These are phyloP conservation scores for Simmondsia chinensis DNA, from an alignment of 148 eudicot species.

Conservation along the genomic window DNA sequence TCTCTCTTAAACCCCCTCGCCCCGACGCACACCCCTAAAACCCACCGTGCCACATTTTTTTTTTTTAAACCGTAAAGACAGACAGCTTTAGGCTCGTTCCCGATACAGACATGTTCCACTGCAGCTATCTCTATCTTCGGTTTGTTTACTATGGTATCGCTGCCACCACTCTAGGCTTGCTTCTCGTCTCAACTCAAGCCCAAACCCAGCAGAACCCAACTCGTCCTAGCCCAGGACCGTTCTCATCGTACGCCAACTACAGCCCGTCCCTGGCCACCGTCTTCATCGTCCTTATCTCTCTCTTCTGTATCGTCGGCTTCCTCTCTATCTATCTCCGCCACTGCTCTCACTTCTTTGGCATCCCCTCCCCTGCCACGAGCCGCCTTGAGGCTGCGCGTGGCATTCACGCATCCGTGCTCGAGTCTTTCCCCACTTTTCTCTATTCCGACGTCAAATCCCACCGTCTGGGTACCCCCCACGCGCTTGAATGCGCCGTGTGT, in stretches of 20 bases:
- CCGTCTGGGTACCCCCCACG: constrained; percentile 17
- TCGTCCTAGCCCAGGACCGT: not conserved
- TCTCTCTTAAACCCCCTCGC: too few species aligned
- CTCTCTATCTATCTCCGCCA: constrained; percentile 18
- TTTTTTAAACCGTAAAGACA: too few species aligned
- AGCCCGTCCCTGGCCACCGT: constrained; percentile 21
- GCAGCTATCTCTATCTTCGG: not conserved
- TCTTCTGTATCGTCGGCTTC: constrained; percentile 19
- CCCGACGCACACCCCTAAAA: too few species aligned
- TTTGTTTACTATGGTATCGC: too few species aligned
- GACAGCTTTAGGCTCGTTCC: too few species aligned
- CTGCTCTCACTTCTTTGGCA: constrained; percentile 7
- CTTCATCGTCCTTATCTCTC: constrained; percentile 16
- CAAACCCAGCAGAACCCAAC: not conserved
- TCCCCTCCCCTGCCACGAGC: not conserved
- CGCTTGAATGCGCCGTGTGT: constrained; percentile 48
- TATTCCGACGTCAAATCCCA: constrained; percentile 37
- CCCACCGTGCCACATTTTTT: not conserved
- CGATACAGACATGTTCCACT: too few species aligned
- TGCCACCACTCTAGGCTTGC: constrained; percentile 1
- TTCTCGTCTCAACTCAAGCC: not conserved
- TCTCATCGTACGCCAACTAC: constrained; percentile 7
- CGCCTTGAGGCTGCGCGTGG: constrained; percentile 13
- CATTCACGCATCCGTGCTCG: constrained; percentile 19
- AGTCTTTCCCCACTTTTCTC: constrained; percentile 29